These are phyloP conservation scores for Acanthamoeba sp. DNA, from an alignment of 208 protist genomes.

Conservation along the genomic window DNA sequence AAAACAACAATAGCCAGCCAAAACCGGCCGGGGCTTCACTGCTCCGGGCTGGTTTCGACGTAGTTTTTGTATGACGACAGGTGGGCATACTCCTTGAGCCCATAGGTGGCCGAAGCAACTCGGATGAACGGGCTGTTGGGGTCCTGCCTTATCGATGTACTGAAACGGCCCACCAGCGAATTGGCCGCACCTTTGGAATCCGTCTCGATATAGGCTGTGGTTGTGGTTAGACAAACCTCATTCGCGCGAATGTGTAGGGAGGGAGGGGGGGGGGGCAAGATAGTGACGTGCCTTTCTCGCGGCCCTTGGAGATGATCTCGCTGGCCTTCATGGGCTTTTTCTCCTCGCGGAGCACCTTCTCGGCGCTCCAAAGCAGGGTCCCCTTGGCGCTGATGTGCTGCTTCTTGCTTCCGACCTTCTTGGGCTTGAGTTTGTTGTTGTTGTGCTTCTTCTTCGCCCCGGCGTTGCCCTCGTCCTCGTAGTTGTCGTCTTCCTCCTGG, in stretches of 20 bases:
- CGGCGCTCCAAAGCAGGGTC: constrained; percentile 54
- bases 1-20: no score
- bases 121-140: constrained; percentile 66
- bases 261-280: not conserved
- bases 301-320: constrained; percentile 51
- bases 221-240: not conserved
- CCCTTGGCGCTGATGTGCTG: constrained; percentile 18
- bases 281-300: constrained; percentile 34
- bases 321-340: constrained; percentile 59
- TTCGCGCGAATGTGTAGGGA: not conserved
- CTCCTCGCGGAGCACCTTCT: constrained; percentile 59
- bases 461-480: not conserved
- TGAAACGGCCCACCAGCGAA: constrained; percentile 66
- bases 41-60: constrained; percentile 3
- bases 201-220: constrained; percentile 49
- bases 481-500: not conserved
- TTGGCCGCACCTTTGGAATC: constrained; percentile 65
- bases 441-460: not conserved
- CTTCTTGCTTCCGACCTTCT: constrained; percentile 1
- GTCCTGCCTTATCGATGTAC: constrained; percentile 62
- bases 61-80: constrained; percentile 51
- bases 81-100: constrained; percentile 50
- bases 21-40: no score
- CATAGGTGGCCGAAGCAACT: constrained; percentile 46
- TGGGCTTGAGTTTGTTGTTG: constrained; percentile 27